Base-by-base conservation (phyloP, 1,284 basidiomycete species). In the Coniferiporia sulphurascens region DNA sequence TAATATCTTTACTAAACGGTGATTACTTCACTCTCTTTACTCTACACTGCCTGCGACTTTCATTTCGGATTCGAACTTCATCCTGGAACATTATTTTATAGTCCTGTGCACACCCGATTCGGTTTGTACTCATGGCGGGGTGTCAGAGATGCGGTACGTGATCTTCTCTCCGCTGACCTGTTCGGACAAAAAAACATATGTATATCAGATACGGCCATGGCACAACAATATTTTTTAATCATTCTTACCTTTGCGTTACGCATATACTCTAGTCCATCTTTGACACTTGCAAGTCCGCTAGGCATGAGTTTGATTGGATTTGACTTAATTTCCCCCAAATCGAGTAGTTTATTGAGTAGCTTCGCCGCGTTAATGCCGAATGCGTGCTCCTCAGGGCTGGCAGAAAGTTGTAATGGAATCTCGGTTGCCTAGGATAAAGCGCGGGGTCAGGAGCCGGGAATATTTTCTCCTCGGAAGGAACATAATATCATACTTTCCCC, bases 231-330 rank as follows among this genome's bases (percentile, higher is more conserved):
- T 8, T 3, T 12, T 41, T 41, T 10, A 22, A 22, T 4, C 15
- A 41, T 13, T 21, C 51, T 9, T 38, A 70, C 72, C 44, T 67
- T 67, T 9, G 70, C 70, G 27, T 63, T 56, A 15, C 65, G 55
- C 66, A 69, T 64, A 41, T 66, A 65, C 41, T 66, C 55, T n/a
- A 70, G 58, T 1, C 68, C 69, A 0, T 65, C 64, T 9, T 46
- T 54, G 10, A 72, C 71, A 48, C 68, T 68, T 8, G 65, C 68
- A 7, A 73, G 65, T 1, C 72, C 72, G 21, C 63, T 56, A 3
- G 71, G 71, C 38, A 67, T 62, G 22, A 73, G 49, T 56, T 72
- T 66, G 58, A 74, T 63, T 4, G 73, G 67, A 10, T 67, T 66
- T 3, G 70, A 67, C 32, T 66, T 66, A 15, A 75, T 34, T 43